These are phyloP conservation scores for Ensete ventricosum DNA, from an alignment of 176 grass and related monocot genomes.

Conservation along the genomic window DNA sequence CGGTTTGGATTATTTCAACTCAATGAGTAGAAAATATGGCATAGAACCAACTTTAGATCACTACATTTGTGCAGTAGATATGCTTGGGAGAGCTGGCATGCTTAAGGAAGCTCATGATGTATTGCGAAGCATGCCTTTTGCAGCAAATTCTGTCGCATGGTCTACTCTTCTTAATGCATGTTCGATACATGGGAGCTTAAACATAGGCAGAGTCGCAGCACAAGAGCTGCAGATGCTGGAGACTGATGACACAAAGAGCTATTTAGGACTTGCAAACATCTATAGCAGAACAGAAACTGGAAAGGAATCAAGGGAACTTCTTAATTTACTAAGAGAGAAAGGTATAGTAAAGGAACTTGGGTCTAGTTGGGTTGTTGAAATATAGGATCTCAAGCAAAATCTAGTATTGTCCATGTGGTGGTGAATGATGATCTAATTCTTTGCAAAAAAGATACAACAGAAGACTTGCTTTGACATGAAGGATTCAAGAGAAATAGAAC, in stretches of 20 bases:
- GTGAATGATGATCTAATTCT: too few species aligned
- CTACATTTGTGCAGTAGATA: conserved; percentile 32
- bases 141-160: conserved; percentile 29
- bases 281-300: not conserved
- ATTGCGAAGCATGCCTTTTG: conserved; percentile 27
- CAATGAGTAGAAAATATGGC: conserved; percentile 33
- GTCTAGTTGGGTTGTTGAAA: conserved; percentile 20
- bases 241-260: not conserved
- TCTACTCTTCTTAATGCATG: conserved; percentile 46
- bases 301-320: not conserved
- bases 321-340: conserved; percentile 7
- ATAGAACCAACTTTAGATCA: conserved; percentile 31
- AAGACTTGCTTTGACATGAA: too few species aligned
- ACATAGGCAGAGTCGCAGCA: conserved; percentile 21
- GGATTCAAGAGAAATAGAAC: too few species aligned
- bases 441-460: too few species aligned
- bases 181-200: conserved; percentile 23
- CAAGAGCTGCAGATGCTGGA: conserved; percentile 27
- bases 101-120: conserved; percentile 34
- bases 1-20: conserved; percentile 37
- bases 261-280: not conserved
- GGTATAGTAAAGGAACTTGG: conserved; percentile 10
- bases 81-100: conserved; percentile 42
- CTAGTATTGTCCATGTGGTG: not conserved
- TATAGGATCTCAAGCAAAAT: not conserved